Conservation (phyloP, 2,329 filamentous ascomycete species). For the Aspergillus ochraceoroseus region DNA sequence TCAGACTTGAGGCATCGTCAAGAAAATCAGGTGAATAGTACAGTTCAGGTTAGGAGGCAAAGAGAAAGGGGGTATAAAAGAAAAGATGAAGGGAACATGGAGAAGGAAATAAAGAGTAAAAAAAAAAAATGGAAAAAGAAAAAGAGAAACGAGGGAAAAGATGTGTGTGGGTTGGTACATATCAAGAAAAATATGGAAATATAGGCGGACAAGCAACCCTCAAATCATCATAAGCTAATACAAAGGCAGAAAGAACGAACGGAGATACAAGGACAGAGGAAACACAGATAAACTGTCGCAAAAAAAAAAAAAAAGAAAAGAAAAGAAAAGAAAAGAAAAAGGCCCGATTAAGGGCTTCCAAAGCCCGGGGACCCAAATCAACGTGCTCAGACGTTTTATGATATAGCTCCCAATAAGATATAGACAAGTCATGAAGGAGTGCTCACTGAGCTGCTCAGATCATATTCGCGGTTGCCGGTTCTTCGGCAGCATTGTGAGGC, state of each 20-base stretch:
- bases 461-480: slow-evolving; percentile 30
- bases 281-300: slow-evolving; percentile 1
- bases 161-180: no score
- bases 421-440: slow-evolving; percentile 14
- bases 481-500: slow-evolving; percentile 23
- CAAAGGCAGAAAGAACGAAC: slow-evolving; percentile 7
- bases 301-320: slow-evolving; percentile 7
- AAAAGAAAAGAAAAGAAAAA: slow-evolving; percentile 2
- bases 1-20: slow-evolving; percentile 21
- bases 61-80: slow-evolving; percentile 23
- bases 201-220: slow-evolving; percentile 6
- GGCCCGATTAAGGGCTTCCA: background rate
- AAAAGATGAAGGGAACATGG: no score
- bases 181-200: slow-evolving; percentile 5
- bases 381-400: slow-evolving; percentile 16
- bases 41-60: slow-evolving; percentile 15
- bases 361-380: slow-evolving; percentile 7
- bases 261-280: slow-evolving; percentile 3
- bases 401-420: slow-evolving; percentile 25
- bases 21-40: slow-evolving; percentile 21
- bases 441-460: slow-evolving; percentile 26
- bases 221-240: slow-evolving; percentile 4
- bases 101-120: slow-evolving; percentile 12
- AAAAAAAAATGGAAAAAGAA: slow-evolving; percentile 9
- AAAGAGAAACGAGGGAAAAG: slow-evolving; percentile 8